Conservation (phyloP, 2,329 filamentous ascomycete species). For the Sclerotinia glacialis region DNA sequence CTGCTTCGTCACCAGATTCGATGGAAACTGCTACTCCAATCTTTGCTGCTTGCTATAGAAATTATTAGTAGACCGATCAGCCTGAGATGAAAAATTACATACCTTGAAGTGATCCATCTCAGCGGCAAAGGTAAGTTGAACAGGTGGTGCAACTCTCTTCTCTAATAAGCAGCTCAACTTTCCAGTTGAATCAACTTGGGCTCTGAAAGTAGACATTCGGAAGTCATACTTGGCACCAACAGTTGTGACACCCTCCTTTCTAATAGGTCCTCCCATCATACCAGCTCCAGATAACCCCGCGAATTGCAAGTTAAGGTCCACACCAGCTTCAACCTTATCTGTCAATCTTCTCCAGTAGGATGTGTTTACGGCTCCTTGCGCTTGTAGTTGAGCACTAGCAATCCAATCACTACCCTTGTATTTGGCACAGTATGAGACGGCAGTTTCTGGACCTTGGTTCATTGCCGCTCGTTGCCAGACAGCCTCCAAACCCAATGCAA, state of each 20-base stretch:
- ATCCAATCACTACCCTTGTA: conserved; percentile 95
- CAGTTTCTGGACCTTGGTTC: conserved; percentile 84
- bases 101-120: conserved; percentile 96
- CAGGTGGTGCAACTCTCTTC: conserved; percentile 90
- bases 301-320: conserved; percentile 88
- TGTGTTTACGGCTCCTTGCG: conserved; percentile 81
- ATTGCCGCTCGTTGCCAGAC: conserved; percentile 89
- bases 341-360: conserved; percentile 93
- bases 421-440: conserved; percentile 82
- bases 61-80: conserved; percentile 36
- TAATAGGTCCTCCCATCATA: conserved; percentile 71
- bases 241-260: conserved; percentile 86
- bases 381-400: conserved; percentile 76
- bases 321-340: conserved; percentile 93
- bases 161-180: conserved; percentile 91
- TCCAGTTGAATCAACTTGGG: conserved; percentile 91
- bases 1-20: conserved; percentile 78
- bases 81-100: conserved; percentile 43
- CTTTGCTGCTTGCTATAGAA: conserved; percentile 81
- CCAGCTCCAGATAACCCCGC: conserved; percentile 59
- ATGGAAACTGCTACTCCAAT: conserved; percentile 91
- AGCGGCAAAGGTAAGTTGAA: conserved; percentile 90
- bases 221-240: conserved; percentile 98
- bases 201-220: conserved; percentile 89
- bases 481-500: conserved; percentile 85